Base-by-base conservation (phyloP, 257 asterid species). In the Lavandula angustifolia region DNA sequence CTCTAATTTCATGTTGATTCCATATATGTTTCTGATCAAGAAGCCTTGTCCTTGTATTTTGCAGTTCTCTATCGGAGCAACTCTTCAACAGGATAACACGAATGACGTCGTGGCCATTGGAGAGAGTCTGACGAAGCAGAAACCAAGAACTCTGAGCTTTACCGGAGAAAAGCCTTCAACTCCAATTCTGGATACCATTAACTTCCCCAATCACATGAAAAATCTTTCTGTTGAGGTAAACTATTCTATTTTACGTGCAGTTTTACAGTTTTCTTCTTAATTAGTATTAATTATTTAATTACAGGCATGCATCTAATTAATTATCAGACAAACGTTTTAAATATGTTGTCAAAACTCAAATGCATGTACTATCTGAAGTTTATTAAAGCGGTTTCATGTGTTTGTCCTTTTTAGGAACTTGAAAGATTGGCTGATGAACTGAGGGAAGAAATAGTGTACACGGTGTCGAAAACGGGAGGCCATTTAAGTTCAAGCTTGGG, bases 401-500 rank as follows among this genome's bases (percentile, higher is more conserved):
- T 14, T 18, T 55, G 16, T 16, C 17, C 3, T 12, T 0, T 6
- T 1, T 35, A 87, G 95, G 88, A 85, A 43, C 75, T 87, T 0
- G 84, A 69, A 56, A 64, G 5, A 41, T 66, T 87, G 69, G 72
- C 85, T 0, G 88, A 81, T 13, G 95, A 87, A 62, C 13, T 87
- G 33, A 66, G 95, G 75, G 90, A 78, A 59, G 94, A 87, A 46
- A 63, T 87, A 3, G 88, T 87, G 12, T 78, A 83, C 44, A 40
- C 81, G 0, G 94, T 85, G 68, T 79, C 95, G 0, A 79, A 85
- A 68, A 83, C 85, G 0, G 95, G 95, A 0, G 91, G 95, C 0
- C 95, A 87, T 64, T 60, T 87, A 4, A 85, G 94, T 22, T 76
- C 94, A 22, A 81, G 87, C 74, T 54, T 87, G 0, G 95, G 95